Evolutionary conservation across 768 basidiomycete genomes (phyloP).

Genomic region (Leccinum olivaceopallidum): DNA sequence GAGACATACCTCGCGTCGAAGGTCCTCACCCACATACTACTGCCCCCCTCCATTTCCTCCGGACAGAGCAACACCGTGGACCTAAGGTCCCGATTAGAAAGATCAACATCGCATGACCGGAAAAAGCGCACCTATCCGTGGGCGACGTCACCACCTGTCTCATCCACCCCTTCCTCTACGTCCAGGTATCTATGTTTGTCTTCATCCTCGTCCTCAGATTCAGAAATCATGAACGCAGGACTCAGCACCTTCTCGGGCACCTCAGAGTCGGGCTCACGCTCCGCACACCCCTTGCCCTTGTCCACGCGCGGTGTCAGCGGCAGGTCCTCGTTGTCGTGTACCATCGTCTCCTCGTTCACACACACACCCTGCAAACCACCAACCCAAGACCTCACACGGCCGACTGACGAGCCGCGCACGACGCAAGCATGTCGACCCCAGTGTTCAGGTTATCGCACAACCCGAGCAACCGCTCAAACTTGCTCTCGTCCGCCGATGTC

Average conservation of each 20-base stretch:
- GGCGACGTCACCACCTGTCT: conserved; percentile 32
- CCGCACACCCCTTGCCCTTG: conserved; percentile 77
- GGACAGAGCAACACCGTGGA: conserved; percentile 76
- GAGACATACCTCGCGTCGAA: conserved; percentile 68
- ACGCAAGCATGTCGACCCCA: too few species aligned
- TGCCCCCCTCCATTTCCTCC: conserved; percentile 82
- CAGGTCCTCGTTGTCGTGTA: background rate
- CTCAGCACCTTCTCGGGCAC: conserved; percentile 70
- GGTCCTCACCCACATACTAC: conserved; percentile 81
- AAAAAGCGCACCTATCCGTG: conserved; percentile 46
- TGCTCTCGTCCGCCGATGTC: too few species aligned
- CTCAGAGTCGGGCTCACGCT: conserved; percentile 55
- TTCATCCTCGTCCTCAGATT: conserved; percentile 55
- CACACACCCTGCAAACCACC: background rate
- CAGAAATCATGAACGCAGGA: conserved; percentile 56
- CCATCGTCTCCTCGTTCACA: background rate
- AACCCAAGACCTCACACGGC: too few species aligned
- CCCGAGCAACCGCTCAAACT: too few species aligned
- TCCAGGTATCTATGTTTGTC: conserved; percentile 36
- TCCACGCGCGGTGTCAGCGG: conserved; percentile 68
- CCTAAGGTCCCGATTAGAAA: conserved; percentile 35
- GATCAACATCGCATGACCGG: background rate
- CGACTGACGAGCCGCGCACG: too few species aligned
- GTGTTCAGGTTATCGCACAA: too few species aligned
- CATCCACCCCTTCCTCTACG: conserved; percentile 38